Evolutionary conservation across 2,329 filamentous ascomycete species (phyloP).

Genomic region (Stachybotrys elegans): DNA sequence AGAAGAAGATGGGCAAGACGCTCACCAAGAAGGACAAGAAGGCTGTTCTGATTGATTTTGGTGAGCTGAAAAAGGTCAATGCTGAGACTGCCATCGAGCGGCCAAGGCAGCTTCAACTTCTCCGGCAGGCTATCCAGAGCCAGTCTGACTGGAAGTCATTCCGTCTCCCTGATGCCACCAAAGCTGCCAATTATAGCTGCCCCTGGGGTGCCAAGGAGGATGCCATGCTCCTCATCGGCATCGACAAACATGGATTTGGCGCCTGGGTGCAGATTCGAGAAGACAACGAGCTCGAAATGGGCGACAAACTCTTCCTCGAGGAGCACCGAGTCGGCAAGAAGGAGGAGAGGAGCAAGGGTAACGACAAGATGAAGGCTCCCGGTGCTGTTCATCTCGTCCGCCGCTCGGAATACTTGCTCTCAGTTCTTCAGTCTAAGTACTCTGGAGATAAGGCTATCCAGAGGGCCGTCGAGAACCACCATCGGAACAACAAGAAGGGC

Average conservation of each 20-base stretch:
- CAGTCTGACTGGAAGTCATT: conserved; percentile 71
- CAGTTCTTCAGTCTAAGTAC: conserved; percentile 85
- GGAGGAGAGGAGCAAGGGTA: conserved; percentile 76
- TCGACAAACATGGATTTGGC: conserved; percentile 89
- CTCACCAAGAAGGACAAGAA: conserved; percentile 97
- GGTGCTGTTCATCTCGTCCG: conserved; percentile 97
- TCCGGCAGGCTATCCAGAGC: conserved; percentile 68
- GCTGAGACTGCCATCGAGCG: conserved; percentile 92
- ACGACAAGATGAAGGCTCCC: conserved; percentile 80
- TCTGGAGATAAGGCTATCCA: conserved; percentile 71
- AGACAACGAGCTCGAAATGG: conserved; percentile 77
- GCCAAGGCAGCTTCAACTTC: conserved; percentile 79
- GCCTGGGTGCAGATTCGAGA: conserved; percentile 94
- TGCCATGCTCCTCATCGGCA: conserved; percentile 93
- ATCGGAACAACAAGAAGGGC: conserved; percentile 86
- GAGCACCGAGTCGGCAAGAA: conserved; percentile 99
- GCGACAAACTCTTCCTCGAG: conserved; percentile 91
- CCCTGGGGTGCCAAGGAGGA: conserved; percentile 91
- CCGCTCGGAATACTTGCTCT: conserved; percentile 89
- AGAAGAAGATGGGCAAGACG: conserved; percentile 75
- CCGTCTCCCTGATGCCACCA: conserved; percentile 84
- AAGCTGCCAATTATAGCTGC: conserved; percentile 85
- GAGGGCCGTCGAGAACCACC: conserved; percentile 83
- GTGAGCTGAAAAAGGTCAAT: conserved; percentile 89
- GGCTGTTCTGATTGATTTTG: conserved; percentile 91